Evolutionary conservation across 2,329 filamentous ascomycete species (phyloP).

Genomic region (Diaporthe amygdali): DNA sequence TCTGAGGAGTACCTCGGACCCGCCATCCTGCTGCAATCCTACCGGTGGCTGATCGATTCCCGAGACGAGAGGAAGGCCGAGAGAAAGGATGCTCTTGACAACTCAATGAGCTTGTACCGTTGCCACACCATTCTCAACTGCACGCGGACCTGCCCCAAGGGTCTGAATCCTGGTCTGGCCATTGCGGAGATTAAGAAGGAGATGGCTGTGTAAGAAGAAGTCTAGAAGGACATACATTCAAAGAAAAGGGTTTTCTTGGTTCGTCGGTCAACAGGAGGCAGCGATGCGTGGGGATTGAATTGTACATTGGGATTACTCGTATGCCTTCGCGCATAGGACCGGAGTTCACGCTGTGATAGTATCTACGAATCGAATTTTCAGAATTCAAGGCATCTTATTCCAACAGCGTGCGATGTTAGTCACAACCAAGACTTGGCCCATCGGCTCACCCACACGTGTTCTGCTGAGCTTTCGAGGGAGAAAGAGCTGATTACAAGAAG

Average conservation of each 20-base stretch:
- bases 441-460: not conserved
- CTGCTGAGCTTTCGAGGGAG: not conserved
- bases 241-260: conserved; percentile 14
- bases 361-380: conserved; percentile 28
- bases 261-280: conserved; percentile 16
- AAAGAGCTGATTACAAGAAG: not conserved
- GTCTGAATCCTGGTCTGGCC: conserved; percentile 90
- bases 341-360: conserved; percentile 39
- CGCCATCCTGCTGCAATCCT: conserved; percentile 94
- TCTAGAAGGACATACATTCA: not conserved
- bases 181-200: conserved; percentile 99
- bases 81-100: conserved; percentile 91
- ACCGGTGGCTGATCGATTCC: conserved; percentile 95
- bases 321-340: conserved; percentile 36
- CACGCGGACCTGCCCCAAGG: conserved; percentile 97
- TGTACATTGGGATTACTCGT: conserved; percentile 25
- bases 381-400: conserved; percentile 22
- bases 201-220: conserved; percentile 66
- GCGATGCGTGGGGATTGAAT: conserved; percentile 4
- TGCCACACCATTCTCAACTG: conserved; percentile 99
- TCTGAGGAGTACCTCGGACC: conserved; percentile 97
- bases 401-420: not conserved
- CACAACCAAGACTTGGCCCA: not conserved
- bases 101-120: conserved; percentile 98
- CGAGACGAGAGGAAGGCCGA: conserved; percentile 88